These are phyloP conservation scores for Trypanosoma scelopori DNA, from an alignment of 208 protist species.

Conservation along the genomic window DNA sequence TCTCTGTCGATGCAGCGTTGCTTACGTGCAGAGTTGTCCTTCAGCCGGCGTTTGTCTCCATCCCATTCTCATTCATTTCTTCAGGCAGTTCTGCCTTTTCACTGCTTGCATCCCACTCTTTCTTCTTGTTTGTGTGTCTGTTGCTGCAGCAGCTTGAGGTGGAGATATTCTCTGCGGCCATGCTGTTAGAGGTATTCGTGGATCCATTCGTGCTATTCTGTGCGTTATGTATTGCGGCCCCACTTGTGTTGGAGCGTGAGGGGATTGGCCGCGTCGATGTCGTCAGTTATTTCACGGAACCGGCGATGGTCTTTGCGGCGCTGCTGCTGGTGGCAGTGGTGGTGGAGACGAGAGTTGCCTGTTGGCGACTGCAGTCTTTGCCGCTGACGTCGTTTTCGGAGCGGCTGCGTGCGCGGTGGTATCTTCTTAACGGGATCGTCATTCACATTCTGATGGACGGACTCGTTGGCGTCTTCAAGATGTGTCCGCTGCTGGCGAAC, in stretches of 20 bases:
- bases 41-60: no score
- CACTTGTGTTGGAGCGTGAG: constrained; percentile 37
- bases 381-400: constrained; percentile 33
- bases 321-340: constrained; percentile 31
- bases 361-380: constrained; percentile 1
- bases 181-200: constrained; percentile 41
- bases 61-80: constrained; percentile 1
- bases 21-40: no score
- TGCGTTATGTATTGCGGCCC: constrained; percentile 45
- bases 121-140: not conserved
- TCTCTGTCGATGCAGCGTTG: no score
- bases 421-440: constrained; percentile 73
- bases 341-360: constrained; percentile 11
- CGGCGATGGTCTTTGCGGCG: constrained; percentile 35
- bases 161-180: not conserved
- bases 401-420: constrained; percentile 68
- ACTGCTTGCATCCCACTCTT: no score
- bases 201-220: constrained; percentile 76
- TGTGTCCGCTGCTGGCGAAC: constrained; percentile 46
- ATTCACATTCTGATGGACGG: constrained; percentile 79
- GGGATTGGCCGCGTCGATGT: constrained; percentile 33
- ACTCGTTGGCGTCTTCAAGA: constrained; percentile 66
- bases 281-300: constrained; percentile 52
- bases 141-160: no score
- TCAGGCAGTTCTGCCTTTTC: not conserved